Base-by-base conservation (phyloP, 805 yeast species). In the Hanseniaspora hatyaiensis region DNA sequence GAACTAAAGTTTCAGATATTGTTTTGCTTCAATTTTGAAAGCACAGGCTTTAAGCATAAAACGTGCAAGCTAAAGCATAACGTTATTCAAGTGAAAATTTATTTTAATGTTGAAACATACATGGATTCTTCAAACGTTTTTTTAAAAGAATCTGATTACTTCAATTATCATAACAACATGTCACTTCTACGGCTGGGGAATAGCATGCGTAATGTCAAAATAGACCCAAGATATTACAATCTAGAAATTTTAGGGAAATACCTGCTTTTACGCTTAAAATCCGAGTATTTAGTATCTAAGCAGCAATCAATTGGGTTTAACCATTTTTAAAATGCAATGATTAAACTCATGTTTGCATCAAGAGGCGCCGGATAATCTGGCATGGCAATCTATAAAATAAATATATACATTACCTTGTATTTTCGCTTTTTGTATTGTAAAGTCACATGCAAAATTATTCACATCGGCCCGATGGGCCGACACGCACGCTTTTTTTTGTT, bases 91-190 rank as follows among this genome's bases (percentile, higher is more conserved):
- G n/a, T 37, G 12, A 26, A 16, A 3, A 9, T 37, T 3, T 26
- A 19, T 13, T 37, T 37, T 26, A 31, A n/a, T 1, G 12, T 26
- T 30, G 22, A 37, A 8, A 37, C 32, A 23, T 23, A 24, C 9
- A 23, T 37, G 31, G 32, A 37, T 4, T 23, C 23, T 6, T 16
- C 23, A n/a, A 16, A 26, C 15, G 11, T 37, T 6, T 37, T 37
- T 16, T n/a, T 37, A 8, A 30, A 23, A 24, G 49, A 45, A 13
- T 30, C 9, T 6, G 42, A 45, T 2, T 45, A 37, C 20, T 30
- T 45, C 19, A 45, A 23, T 8, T 45, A 34, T n/a, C 49, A 45
- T 33, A 33, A 37, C n/a, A 45, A 45, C 19, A 45, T 45, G 49
- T 36, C 49, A 2, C 19, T 20, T 18, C 13, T 45, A 13, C 30